phyloP scores from a whole-genome alignment of 2,329 filamentous ascomycete genomes.

The Calonectria hawksworthii region DNA sequence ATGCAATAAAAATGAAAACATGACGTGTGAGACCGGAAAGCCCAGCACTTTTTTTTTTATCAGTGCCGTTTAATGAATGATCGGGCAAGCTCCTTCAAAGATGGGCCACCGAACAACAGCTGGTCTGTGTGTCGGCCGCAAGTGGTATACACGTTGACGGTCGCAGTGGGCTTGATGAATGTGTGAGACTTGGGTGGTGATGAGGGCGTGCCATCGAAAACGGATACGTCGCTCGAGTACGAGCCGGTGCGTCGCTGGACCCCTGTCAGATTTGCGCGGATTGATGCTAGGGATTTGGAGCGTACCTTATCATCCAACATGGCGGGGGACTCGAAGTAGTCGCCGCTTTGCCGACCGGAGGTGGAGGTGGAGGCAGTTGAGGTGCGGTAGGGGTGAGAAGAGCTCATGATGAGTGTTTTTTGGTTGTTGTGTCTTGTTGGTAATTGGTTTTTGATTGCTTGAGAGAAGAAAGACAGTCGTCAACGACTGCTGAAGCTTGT shows the following conservation, averaged over 20 bases:
- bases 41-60: constrained; percentile 14
- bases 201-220: constrained; percentile 41
- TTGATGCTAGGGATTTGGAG: neutral
- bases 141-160: constrained; percentile 66
- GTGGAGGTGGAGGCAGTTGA: constrained; percentile 32
- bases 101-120: constrained; percentile 65
- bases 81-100: constrained; percentile 59
- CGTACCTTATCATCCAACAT: constrained; percentile 44
- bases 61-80: constrained; percentile 54
- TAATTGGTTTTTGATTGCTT: neutral
- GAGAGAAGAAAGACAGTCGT: neutral
- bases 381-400: constrained; percentile 26
- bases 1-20: constrained; percentile 14
- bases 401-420: constrained; percentile 21
- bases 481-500: neutral
- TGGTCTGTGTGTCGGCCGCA: constrained; percentile 69
- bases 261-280: constrained; percentile 36
- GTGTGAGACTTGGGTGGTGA: constrained; percentile 50
- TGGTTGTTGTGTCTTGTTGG: neutral
- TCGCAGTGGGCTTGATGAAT: constrained; percentile 54
- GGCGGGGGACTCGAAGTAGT: constrained; percentile 40
- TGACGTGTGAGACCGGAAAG: neutral
- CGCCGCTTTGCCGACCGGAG: constrained; percentile 37
- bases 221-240: constrained; percentile 47
- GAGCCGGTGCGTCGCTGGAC: constrained; percentile 46